Evolutionary conservation across 75 land plant species (phyloP), one percentile per base, ranked within the genome.

Genomic region (Pseudotsuga menziesii): DNA sequence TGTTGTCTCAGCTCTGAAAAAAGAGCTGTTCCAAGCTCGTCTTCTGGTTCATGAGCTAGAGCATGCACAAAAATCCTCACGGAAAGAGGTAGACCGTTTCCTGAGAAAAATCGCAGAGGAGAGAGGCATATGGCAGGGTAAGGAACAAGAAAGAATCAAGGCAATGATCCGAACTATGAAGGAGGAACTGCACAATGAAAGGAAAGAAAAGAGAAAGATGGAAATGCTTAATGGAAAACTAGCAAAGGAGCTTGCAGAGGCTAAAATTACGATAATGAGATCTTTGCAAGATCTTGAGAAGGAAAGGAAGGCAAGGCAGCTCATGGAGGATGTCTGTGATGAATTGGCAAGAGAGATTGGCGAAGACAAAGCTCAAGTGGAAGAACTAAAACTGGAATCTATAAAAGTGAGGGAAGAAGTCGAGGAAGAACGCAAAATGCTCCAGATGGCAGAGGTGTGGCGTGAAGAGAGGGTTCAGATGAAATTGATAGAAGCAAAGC

Each of bases 401-500:
- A 84, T 82, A 74, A 89, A 86, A 78, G 78, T 88, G 4, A 81
- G 89, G 52, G 99, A 97, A 67, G 99, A 97, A 73, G 79, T 95
- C 7, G 99, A 94, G 26, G 99, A 95, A 72, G 98, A 97, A 80
- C 87, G 91, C 75, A 93, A 86, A 74, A 97, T 95, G 98, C 79
- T 97, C 78, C 99, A 97, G 81, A 88, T 97, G 92, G 95, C 99
- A 4, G 99, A 97, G 87, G 98, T 96, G 32, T 97, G 99, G 99
- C 90, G 99, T 17, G 99, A 97, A 73, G 99, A 97, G 72, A 89
- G 99, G 55, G 98, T 97, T 22, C 99, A 97, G 72, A 94, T 97
- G 99, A 94, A 95, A 86, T 78, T 97, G 29, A 56, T 83, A 22
- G 99, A 94, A 76, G 98, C 96, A 20, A 91, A 89, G 58, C 80